Percentiles rank a stretch among this genome's conserved stretches.
Conservation (phyloP, 768 basidiomycete species). For the Imleria badia region DNA sequence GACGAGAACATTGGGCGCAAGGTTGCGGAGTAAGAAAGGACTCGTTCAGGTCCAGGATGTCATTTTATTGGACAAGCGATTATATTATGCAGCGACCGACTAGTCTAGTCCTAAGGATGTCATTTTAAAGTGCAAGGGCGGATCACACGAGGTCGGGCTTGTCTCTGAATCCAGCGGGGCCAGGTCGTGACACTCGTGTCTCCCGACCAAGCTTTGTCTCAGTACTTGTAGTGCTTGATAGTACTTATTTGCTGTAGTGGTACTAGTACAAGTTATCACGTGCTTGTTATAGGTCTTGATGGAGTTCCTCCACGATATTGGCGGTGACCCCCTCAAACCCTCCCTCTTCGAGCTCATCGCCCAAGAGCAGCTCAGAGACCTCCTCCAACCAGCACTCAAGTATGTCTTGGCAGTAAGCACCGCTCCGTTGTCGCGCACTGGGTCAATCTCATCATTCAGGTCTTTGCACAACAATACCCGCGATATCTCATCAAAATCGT, state of each 20-base stretch:
- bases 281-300: constrained; percentile 38
- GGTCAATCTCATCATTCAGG: constrained; percentile 43
- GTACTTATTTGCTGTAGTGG: too few species aligned
- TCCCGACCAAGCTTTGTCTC: too few species aligned
- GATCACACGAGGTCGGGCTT: background rate
- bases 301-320: constrained; percentile 82
- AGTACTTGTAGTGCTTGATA: too few species aligned
- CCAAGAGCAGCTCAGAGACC: constrained; percentile 88
- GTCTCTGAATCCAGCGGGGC: too few species aligned
- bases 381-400: constrained; percentile 92
- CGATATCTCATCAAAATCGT: constrained; percentile 89
- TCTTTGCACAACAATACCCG: constrained; percentile 93
- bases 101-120: too few species aligned
- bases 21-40: constrained; percentile 13
- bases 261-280: constrained; percentile 29
- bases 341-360: constrained; percentile 91
- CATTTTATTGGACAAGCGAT: too few species aligned
- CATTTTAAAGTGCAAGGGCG: too few species aligned
- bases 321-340: constrained; percentile 70
- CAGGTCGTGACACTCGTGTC: too few species aligned
- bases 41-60: too few species aligned
- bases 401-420: constrained; percentile 83
- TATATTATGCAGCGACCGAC: too few species aligned
- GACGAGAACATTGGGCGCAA: constrained; percentile 56
- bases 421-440: background rate